Conservation (phyloP, 1,284 basidiomycete species). For the Boletellus sp. region DNA sequence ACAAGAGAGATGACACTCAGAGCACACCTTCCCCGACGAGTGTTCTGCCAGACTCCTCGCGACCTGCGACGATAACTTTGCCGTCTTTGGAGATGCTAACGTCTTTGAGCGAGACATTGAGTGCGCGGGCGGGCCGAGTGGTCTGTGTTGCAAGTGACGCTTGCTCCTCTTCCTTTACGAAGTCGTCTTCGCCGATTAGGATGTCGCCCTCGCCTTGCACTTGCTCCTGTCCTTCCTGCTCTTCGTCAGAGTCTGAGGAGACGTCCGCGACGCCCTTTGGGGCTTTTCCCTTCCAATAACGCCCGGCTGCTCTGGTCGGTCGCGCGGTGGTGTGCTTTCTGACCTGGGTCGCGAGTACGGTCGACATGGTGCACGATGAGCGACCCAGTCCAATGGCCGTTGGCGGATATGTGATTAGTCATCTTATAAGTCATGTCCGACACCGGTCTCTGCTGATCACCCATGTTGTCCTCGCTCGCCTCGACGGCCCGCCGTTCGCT, state of each 20-base stretch:
- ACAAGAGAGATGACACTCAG: constrained; percentile 2
- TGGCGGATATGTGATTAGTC: constrained; percentile 20
- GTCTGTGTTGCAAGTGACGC: constrained; percentile 37
- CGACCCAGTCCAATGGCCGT: constrained; percentile 20
- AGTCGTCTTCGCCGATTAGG: constrained; percentile 51
- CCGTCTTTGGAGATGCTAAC: constrained; percentile 76
- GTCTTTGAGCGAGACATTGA: constrained; percentile 71
- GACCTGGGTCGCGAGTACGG: constrained; percentile 32
- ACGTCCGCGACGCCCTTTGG: constrained; percentile 64
- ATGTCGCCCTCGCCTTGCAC: constrained; percentile 52
- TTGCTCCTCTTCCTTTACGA: constrained; percentile 44
- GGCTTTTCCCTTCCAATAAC: constrained; percentile 83
- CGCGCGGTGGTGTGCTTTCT: constrained; percentile 72
- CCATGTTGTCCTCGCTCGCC: constrained; percentile 30
- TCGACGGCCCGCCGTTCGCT: constrained; percentile 15
- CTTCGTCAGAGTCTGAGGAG: constrained; percentile 62
- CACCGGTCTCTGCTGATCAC: not conserved
- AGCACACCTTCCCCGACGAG: constrained; percentile 44
- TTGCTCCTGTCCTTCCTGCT: constrained; percentile 51
- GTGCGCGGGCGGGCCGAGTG: constrained; percentile 42
- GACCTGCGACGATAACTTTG: constrained; percentile 71
- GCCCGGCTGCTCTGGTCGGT: constrained; percentile 65
- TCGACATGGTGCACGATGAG: constrained; percentile 26
- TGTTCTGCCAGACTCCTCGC: constrained; percentile 70
- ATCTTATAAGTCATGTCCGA: not conserved